Conservation (phyloP, 1,284 basidiomycete species). For the Ustilago loliicola region DNA sequence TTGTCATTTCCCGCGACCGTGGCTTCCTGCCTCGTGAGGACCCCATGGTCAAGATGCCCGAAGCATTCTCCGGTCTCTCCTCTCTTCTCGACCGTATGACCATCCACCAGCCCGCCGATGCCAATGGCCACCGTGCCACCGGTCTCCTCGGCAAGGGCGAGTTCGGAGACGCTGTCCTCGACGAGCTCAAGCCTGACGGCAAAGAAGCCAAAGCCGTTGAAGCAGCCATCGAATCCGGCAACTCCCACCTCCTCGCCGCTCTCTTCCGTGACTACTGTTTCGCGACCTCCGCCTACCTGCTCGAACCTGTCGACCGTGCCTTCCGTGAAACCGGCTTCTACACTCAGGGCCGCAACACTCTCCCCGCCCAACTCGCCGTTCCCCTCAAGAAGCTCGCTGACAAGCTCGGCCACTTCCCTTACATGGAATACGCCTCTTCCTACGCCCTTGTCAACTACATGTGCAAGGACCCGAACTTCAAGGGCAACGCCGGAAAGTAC, state of each 20-base stretch:
- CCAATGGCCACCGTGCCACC: slow-evolving; percentile 40
- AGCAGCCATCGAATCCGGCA: slow-evolving; percentile 38
- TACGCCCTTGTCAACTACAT: slow-evolving; percentile 66
- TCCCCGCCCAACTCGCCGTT: slow-evolving; percentile 58
- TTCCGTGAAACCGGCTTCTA: slow-evolving; percentile 62
- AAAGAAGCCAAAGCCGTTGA: slow-evolving; percentile 50
- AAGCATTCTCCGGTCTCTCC: slow-evolving; percentile 48
- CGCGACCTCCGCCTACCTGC: slow-evolving; percentile 63
- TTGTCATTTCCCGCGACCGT: slow-evolving; percentile 54
- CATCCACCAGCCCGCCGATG: slow-evolving; percentile 61
- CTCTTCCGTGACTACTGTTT: slow-evolving; percentile 69
- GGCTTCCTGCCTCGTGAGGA: slow-evolving; percentile 62
- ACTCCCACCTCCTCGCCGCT: slow-evolving; percentile 62
- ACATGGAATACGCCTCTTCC: slow-evolving; percentile 63
- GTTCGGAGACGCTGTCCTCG: slow-evolving; percentile 62
- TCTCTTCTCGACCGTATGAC: slow-evolving; percentile 66
- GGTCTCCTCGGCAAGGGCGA: slow-evolving; percentile 64
- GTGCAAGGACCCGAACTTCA: slow-evolving; percentile 36
- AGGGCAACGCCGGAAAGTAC: slow-evolving; percentile 52
- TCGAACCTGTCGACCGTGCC: slow-evolving; percentile 62
- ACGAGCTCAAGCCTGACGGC: slow-evolving; percentile 52
- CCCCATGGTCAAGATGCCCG: slow-evolving; percentile 56
- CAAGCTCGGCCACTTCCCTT: slow-evolving; percentile 61
- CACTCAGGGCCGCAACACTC: slow-evolving; percentile 48
- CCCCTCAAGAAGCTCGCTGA: slow-evolving; percentile 65